These are phyloP conservation scores for Arthroderma sp. DNA, from an alignment of 2,329 filamentous ascomycete genomes.

Conservation along the genomic window DNA sequence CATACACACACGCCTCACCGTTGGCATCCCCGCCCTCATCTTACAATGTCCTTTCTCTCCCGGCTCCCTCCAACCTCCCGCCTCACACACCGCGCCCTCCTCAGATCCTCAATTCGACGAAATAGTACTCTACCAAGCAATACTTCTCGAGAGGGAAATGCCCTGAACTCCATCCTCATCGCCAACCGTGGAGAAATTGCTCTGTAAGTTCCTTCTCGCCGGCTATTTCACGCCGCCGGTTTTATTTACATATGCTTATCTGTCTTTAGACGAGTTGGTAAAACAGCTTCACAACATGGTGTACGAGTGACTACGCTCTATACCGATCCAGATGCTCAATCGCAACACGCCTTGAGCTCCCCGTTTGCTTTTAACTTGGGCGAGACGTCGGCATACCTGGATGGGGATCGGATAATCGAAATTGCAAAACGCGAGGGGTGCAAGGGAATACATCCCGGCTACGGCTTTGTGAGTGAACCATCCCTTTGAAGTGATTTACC, in stretches of 20 bases:
- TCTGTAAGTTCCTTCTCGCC: conserved; percentile 35
- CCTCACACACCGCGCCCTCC: conserved; percentile 9
- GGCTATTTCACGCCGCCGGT: neutral
- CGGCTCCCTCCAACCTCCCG: conserved; percentile 10
- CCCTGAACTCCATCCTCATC: conserved; percentile 71
- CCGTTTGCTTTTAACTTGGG: conserved; percentile 76
- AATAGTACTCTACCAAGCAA: conserved; percentile 5
- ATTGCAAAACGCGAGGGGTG: conserved; percentile 78
- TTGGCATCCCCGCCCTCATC: neutral
- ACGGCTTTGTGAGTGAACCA: conserved; percentile 53
- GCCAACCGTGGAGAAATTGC: conserved; percentile 97
- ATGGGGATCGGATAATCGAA: conserved; percentile 81
- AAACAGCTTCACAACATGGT: conserved; percentile 74
- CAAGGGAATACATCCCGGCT: conserved; percentile 86
- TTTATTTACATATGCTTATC: neutral
- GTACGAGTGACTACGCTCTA: conserved; percentile 91
- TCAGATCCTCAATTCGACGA: conserved; percentile 7
- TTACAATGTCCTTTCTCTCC: conserved; percentile 8
- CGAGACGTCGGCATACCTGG: conserved; percentile 67
- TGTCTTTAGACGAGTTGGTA: conserved; percentile 55
- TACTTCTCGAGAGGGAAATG: conserved; percentile 16
- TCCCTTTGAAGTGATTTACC: neutral
- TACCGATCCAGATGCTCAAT: conserved; percentile 74
- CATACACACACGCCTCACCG: neutral
- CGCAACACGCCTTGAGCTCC: conserved; percentile 78